phyloP scores from a whole-genome alignment of 2,329 filamentous ascomycete genomes.

The Colletotrichum zoysiae region DNA sequence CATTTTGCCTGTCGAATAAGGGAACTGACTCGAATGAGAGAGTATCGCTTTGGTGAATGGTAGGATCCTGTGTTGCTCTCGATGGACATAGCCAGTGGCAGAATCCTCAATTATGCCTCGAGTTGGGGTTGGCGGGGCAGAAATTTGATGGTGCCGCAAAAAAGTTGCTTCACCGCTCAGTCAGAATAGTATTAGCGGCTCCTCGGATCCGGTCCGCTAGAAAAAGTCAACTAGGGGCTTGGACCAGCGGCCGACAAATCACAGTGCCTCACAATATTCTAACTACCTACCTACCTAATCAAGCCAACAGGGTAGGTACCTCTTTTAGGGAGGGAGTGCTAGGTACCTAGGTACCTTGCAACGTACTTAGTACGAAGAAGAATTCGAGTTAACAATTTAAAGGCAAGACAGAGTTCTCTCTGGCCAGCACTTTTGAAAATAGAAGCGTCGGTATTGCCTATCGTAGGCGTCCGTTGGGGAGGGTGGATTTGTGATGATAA shows the following conservation, averaged over 20 bases:
- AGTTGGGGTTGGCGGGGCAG: slow-evolving; percentile 31
- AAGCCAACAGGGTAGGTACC: too few relatives aligned
- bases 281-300: too few relatives aligned
- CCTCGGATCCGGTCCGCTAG: background rate
- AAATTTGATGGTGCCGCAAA: slow-evolving; percentile 18
- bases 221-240: slow-evolving; percentile 3
- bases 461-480: too few relatives aligned
- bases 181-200: background rate
- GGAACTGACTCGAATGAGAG: background rate
- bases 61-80: background rate
- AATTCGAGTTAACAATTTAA: too few relatives aligned
- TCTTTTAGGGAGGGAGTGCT: background rate
- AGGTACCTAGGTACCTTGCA: background rate
- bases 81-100: background rate
- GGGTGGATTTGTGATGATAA: too few relatives aligned
- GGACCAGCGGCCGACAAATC: too few relatives aligned
- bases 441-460: too few relatives aligned
- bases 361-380: too few relatives aligned
- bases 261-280: background rate
- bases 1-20: slow-evolving; percentile 61
- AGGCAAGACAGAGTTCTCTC: too few relatives aligned
- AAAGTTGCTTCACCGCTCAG: slow-evolving; percentile 37
- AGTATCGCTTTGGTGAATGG: background rate
- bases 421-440: too few relatives aligned
- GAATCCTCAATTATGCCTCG: slow-evolving; percentile 22